Conservation (phyloP, 495 filamentous ascomycete genomes). For the Penicillium bovifimosum region DNA sequence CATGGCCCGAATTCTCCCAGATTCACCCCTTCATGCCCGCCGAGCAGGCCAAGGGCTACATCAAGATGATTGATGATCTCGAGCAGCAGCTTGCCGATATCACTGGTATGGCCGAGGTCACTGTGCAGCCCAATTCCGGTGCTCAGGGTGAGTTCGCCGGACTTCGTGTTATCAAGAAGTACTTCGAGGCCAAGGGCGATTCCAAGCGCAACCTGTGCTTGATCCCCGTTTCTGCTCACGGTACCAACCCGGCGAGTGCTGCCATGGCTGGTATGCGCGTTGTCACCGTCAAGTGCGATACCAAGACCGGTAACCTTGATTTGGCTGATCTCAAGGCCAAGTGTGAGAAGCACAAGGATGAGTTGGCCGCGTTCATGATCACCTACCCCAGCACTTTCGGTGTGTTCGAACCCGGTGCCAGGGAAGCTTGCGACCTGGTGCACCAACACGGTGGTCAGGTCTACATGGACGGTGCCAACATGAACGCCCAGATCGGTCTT, state of each 20-base stretch:
- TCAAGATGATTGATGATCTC: conserved; percentile 61
- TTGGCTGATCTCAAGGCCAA: conserved; percentile 80
- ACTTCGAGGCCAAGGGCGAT: conserved; percentile 59
- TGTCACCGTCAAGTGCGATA: conserved; percentile 87
- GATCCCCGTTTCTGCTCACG: conserved; percentile 94
- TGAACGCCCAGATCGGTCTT: conserved; percentile 97
- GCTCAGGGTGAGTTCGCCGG: conserved; percentile 97
- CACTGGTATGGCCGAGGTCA: conserved; percentile 86
- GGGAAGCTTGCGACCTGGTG: conserved; percentile 78
- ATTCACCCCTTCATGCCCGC: conserved; percentile 78
- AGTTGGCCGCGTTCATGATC: conserved; percentile 95
- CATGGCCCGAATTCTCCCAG: conserved; percentile 76
- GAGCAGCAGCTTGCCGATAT: conserved; percentile 75
- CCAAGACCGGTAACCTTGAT: conserved; percentile 84
- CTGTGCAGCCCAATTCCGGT: conserved; percentile 93
- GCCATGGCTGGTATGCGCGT: conserved; percentile 98
- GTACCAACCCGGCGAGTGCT: conserved; percentile 94
- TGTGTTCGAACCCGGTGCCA: conserved; percentile 89
- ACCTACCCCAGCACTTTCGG: conserved; percentile 98
- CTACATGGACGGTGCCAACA: conserved; percentile 99
- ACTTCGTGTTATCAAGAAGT: conserved; percentile 87
- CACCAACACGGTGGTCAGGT: conserved; percentile 90
- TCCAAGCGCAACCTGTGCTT: conserved; percentile 86
- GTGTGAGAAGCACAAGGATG: conserved; percentile 77
- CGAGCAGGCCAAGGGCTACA: conserved; percentile 63